A percentile compares a stretch with the other conserved stretches of the same genome.
phyloP scores from a whole-genome alignment of 495 filamentous ascomycete genomes.

The Ramalina intermedia region DNA sequence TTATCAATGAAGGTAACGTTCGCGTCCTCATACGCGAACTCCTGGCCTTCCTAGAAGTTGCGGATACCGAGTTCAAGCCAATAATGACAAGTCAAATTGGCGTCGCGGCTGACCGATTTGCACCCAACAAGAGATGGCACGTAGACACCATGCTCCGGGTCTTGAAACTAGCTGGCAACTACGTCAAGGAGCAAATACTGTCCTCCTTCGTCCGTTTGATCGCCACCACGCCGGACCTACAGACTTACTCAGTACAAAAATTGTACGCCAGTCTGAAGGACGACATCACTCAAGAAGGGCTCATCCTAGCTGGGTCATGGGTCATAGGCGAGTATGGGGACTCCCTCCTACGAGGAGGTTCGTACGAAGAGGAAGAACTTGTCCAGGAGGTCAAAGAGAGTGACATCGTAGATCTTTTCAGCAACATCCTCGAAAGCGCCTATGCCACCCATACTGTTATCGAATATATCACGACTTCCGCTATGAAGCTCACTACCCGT shows the following conservation, averaged over 20 bases:
- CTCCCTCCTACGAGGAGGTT: slow-evolving; percentile 68
- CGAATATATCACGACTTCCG: slow-evolving; percentile 88
- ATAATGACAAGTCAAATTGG: slow-evolving; percentile 95
- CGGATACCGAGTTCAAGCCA: slow-evolving; percentile 97
- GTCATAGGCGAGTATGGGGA: slow-evolving; percentile 97
- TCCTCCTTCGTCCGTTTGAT: slow-evolving; percentile 94
- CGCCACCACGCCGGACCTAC: slow-evolving; percentile 83
- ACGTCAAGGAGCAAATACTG: slow-evolving; percentile 93
- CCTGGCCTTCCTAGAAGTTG: slow-evolving; percentile 86
- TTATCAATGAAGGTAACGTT: slow-evolving; percentile 94
- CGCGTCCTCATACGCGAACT: slow-evolving; percentile 84
- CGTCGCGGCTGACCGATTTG: slow-evolving; percentile 87
- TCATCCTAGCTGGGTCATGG: slow-evolving; percentile 92
- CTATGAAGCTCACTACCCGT: slow-evolving; percentile 90
- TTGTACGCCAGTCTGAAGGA: slow-evolving; percentile 80
- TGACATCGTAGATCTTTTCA: slow-evolving; percentile 83
- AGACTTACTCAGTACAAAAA: slow-evolving; percentile 94
- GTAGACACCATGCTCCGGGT: slow-evolving; percentile 95
- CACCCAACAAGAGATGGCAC: slow-evolving; percentile 95
- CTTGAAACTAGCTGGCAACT: slow-evolving; percentile 83
- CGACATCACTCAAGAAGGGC: slow-evolving; percentile 90
- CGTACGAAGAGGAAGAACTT: slow-evolving; percentile 90
- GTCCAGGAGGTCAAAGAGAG: slow-evolving; percentile 80
- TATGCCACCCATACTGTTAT: slow-evolving; percentile 79
- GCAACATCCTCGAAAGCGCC: slow-evolving; percentile 80